Evolutionary conservation across 768 basidiomycete genomes (phyloP), one percentile per base, ranked within the genome.

Genomic region (Lentinula raphanica): DNA sequence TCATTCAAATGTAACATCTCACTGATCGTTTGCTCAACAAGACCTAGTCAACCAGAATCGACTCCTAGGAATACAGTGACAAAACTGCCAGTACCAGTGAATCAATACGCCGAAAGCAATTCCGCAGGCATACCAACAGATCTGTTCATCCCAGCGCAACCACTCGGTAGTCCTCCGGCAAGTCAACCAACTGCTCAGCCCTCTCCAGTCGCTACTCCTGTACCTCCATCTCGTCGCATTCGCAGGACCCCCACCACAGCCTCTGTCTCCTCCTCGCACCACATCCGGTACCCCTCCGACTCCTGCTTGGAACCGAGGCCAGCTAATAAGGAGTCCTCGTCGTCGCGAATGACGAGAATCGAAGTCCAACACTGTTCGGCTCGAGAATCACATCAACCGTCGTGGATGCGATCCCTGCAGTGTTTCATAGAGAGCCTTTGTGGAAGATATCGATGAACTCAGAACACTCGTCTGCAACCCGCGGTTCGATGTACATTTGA

Each of bases 381-480:
- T n/a, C n/a, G n/a, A n/a, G n/a, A n/a, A n/a, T n/a, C n/a, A n/a
- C n/a, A n/a, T n/a, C n/a, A n/a, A n/a, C n/a, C n/a, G n/a, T n/a
- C n/a, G n/a, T n/a, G n/a, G 58, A 45, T 65, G 66, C n/a, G 23
- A n/a, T 66, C 61, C 51, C 6, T 29, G 8, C 40, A 87, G 87
- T 88, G 13, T 87, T 89, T 71, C 81, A 86, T 6, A 82, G 87
- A 5, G 87, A 88, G 61, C 87, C 85, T 0, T 68, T 88, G 28
- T 82, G 83, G 76, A 83, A 88, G 64, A 82, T 87, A 0, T 81
- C 86, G 0, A 83, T 87, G 83, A 87, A n/a, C n/a, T n/a, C n/a
- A n/a, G n/a, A n/a, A 86, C 64, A 72, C 85, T 42, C 79, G 79
- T 23, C 65, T 89, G 51, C 73, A 73, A 44, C 73, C 83, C 7